Evolutionary conservation across 805 yeast species (phyloP), one percentile per base, ranked within the genome.

Genomic region (Monosporozyma yasuniensis): DNA sequence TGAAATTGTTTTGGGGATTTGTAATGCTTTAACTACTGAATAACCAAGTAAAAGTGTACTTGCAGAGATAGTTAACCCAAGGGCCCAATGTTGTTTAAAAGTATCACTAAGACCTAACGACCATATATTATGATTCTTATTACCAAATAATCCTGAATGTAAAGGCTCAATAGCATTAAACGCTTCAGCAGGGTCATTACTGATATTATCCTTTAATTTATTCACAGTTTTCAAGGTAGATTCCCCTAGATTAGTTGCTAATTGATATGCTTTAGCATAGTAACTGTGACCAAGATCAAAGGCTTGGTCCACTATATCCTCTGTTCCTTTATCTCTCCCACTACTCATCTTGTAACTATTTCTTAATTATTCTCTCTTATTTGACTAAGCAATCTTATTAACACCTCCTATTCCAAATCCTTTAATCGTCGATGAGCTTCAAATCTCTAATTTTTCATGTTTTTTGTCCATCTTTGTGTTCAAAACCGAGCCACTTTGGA

Each of bases 231-330:
- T 44, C 14, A 50, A n/a, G 3, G 55, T 47, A 4, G 48, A 34
- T 27, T 53, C 50, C 10, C 55, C 47, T 14, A 55, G 47, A 6
- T 43, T 51, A 18, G 50, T 45, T 4, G 53, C 51, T 9, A 54
- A 44, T 11, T 43, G 42, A 9, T 43, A 42, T n/a, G 60, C 52
- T 38, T 50, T 52, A 14, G 41, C 38, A 16, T 54, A 35, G 30
- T 53, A 41, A 11, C 52, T 52, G 35, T 54, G 48, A 2, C 61
- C 58, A 2, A 53, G 45, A 48, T 56, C 56, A 46, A 63, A 63
- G 3, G 60, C 47, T 42, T 53, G 53, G 46, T 63, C 67, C 19
- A 63, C 57, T 19, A 61, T 42, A 50, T 61, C 63, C 28, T 54
- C 47, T 23, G 14, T 30, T 14, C 34, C 22, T 8, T 37, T 37